Conservation (phyloP, 225 moss, liverwort and hornwort genomes). For the Straminergon stramineum region DNA sequence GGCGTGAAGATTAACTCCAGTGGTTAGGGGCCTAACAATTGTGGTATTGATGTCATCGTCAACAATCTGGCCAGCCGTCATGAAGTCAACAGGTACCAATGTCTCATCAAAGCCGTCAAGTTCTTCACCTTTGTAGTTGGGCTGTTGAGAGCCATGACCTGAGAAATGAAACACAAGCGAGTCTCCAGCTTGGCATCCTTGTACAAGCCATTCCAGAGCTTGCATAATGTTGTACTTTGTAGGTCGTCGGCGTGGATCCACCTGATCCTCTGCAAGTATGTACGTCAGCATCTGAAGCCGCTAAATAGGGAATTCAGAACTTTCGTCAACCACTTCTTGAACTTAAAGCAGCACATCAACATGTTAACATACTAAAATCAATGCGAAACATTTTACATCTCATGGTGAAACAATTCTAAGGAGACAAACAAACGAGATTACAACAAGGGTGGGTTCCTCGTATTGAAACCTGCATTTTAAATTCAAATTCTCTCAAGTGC, state of each 20-base stretch:
- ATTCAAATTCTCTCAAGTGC: not conserved
- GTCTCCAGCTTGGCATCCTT: slow-evolving; percentile 89
- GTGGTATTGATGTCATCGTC: slow-evolving; percentile 92
- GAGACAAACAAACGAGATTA: not conserved
- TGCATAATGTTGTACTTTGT: slow-evolving; percentile 85
- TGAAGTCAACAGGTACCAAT: slow-evolving; percentile 76
- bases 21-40: slow-evolving; percentile 71
- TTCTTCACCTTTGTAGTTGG: slow-evolving; percentile 78
- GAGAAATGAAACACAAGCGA: slow-evolving; percentile 96
- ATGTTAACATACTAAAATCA: not conserved
- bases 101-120: slow-evolving; percentile 96
- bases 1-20: slow-evolving; percentile 87
- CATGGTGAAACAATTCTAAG: not conserved
- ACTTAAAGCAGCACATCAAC: not conserved
- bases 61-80: slow-evolving; percentile 82
- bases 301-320: not conserved
- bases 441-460: not conserved
- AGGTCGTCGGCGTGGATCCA: slow-evolving; percentile 66
- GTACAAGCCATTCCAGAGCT: slow-evolving; percentile 87
- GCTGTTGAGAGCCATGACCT: slow-evolving; percentile 91
- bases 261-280: slow-evolving; percentile 73
- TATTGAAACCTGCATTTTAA: not conserved
- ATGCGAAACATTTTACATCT: not conserved
- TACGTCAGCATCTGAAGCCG: not conserved
- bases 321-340: not conserved